A percentile compares a stretch with the other conserved stretches of the same genome.
These are phyloP conservation scores for Pseudozyma tsukubaensis DNA, from an alignment of 1,284 basidiomycete genomes.

Conservation along the genomic window DNA sequence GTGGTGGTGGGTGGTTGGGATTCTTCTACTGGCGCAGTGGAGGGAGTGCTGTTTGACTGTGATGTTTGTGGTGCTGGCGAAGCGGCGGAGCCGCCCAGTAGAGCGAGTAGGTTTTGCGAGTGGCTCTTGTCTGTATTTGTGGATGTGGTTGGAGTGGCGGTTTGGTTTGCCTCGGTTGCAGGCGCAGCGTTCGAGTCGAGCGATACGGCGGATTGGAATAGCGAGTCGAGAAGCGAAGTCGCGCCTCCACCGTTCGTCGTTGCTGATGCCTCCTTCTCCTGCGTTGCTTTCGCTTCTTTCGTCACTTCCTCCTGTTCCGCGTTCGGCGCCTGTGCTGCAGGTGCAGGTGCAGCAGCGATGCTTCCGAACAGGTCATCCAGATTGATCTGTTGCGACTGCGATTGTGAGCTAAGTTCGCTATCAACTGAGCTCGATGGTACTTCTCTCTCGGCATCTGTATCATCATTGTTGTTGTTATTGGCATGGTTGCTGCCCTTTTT, in stretches of 20 bases:
- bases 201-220: slow-evolving; percentile 32
- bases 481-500: slow-evolving; percentile 21
- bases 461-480: slow-evolving; percentile 8
- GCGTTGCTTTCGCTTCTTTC: background rate
- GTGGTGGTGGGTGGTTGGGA: background rate
- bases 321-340: background rate
- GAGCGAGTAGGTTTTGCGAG: slow-evolving; percentile 23
- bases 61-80: background rate
- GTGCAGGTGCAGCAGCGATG: slow-evolving; percentile 3
- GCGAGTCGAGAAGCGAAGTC: slow-evolving; percentile 29
- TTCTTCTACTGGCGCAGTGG: too few species aligned
- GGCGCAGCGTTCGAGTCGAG: slow-evolving; percentile 10
- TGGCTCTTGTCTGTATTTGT: slow-evolving; percentile 1
- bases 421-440: background rate
- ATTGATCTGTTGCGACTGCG: slow-evolving; percentile 25
- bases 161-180: background rate
- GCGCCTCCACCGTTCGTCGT: slow-evolving; percentile 1
- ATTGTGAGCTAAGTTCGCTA: too few species aligned
- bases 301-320: background rate
- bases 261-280: background rate
- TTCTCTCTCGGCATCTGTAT: background rate
- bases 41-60: background rate
- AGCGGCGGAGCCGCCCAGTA: slow-evolving; percentile 11
- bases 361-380: slow-evolving; percentile 37
- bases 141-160: background rate